Evolutionary conservation across 2,329 filamentous ascomycete genomes (phyloP).

Genomic region (Sordariomycetes sp.): DNA sequence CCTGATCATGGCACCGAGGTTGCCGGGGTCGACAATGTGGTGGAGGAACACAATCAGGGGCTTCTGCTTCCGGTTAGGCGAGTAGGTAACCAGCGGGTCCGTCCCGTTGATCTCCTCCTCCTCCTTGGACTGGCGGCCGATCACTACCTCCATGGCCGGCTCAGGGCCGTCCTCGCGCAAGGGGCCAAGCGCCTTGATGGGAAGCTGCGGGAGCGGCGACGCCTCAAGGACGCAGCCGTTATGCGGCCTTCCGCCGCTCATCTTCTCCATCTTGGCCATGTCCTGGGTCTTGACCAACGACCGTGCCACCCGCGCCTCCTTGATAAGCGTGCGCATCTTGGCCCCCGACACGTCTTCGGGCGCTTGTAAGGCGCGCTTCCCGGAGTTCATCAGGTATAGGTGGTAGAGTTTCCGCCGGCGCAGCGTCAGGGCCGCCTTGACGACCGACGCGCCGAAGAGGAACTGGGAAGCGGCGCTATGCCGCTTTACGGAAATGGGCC

Average conservation of each 20-base stretch:
- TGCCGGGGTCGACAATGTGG: slow-evolving; percentile 72
- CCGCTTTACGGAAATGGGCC: slow-evolving; percentile 30
- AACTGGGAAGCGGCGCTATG: slow-evolving; percentile 86
- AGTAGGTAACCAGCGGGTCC: slow-evolving; percentile 12
- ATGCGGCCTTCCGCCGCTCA: slow-evolving; percentile 72
- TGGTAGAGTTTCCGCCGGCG: slow-evolving; percentile 65
- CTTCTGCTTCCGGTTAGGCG: slow-evolving; percentile 22
- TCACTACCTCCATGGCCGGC: slow-evolving; percentile 41
- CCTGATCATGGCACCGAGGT: slow-evolving; percentile 79
- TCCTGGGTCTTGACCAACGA: slow-evolving; percentile 49
- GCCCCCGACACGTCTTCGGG: slow-evolving; percentile 23
- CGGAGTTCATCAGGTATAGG: slow-evolving; percentile 60
- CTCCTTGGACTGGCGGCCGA: slow-evolving; percentile 60
- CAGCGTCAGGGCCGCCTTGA: slow-evolving; percentile 61
- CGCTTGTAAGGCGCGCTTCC: slow-evolving; percentile 33
- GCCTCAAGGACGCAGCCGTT: slow-evolving; percentile 83
- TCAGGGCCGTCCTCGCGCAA: slow-evolving; percentile 28
- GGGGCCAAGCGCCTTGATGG: slow-evolving; percentile 43
- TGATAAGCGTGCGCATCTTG: slow-evolving; percentile 30
- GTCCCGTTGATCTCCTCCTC: slow-evolving; percentile 62
- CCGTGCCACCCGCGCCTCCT: slow-evolving; percentile 32
- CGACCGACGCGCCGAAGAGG: slow-evolving; percentile 71
- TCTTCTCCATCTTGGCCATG: slow-evolving; percentile 64
- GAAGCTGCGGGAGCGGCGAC: slow-evolving; percentile 65
- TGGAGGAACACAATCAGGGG: slow-evolving; percentile 66